A percentile compares a stretch with the other conserved stretches of the same genome.
Evolutionary conservation across 768 basidiomycete genomes (phyloP).

Genomic region (Lyophyllum atratum): DNA sequence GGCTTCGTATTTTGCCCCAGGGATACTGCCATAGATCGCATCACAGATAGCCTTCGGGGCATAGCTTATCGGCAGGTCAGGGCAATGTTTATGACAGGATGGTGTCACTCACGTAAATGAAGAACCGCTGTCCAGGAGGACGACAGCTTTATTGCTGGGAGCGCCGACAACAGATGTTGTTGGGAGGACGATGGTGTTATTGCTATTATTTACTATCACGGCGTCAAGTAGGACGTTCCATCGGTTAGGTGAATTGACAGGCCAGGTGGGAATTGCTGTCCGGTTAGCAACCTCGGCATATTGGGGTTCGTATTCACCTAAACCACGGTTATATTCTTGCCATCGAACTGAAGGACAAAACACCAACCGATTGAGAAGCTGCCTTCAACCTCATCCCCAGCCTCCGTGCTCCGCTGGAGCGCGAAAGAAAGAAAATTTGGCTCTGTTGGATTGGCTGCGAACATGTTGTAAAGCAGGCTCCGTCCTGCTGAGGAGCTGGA

Average conservation of each 20-base stretch:
- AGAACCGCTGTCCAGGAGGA: slow-evolving; percentile 79
- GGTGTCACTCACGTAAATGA: slow-evolving; percentile 65
- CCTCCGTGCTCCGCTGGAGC: slow-evolving; percentile 59
- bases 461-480: slow-evolving; percentile 75
- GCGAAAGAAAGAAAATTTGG: slow-evolving; percentile 85
- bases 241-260: slow-evolving; percentile 56
- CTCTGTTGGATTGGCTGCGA: slow-evolving; percentile 63
- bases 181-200: slow-evolving; percentile 50
- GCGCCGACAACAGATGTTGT: slow-evolving; percentile 56
- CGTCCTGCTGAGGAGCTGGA: slow-evolving; percentile 64
- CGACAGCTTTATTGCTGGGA: slow-evolving; percentile 71
- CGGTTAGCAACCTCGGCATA: slow-evolving; percentile 63
- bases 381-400: slow-evolving; percentile 59
- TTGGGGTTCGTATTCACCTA: slow-evolving; percentile 67
- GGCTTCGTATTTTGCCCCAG: slow-evolving; percentile 63
- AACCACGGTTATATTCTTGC: slow-evolving; percentile 1
- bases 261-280: slow-evolving; percentile 73
- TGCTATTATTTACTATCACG: slow-evolving; percentile 61
- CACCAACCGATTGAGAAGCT: slow-evolving; percentile 69
- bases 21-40: slow-evolving; percentile 66
- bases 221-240: slow-evolving; percentile 83
- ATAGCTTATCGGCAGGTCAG: slow-evolving; percentile 51
- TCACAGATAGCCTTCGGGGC: slow-evolving; percentile 63
- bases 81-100: neutral
- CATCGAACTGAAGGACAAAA: neutral